Evolutionary conservation across 2,329 filamentous ascomycete species (phyloP), one percentile per base, ranked within the genome.

Genomic region (Penicillium capsulatum): DNA sequence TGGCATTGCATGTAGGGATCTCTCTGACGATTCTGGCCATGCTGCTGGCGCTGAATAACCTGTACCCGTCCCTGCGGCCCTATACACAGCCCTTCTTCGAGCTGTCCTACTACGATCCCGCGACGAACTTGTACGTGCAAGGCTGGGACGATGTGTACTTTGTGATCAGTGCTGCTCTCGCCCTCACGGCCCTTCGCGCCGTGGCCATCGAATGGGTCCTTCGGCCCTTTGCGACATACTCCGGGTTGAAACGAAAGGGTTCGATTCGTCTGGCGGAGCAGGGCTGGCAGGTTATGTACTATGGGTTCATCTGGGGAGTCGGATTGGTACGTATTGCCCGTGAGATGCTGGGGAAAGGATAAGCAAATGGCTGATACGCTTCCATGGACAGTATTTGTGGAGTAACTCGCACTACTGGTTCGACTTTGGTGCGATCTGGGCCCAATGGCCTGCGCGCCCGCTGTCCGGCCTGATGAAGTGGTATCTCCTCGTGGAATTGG

Each of bases 261-360:
- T 71, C 84, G 44, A 79, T 86, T 34, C 79, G 92, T 42, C 94
- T 97, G 68, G 88, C 88, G 47, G 92, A 98, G 70, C 92, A 98
- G 69, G 87, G 83, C 32, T 97, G 91, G 87, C 74, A 95, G 60
- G 70, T 94, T 40, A 66, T 92, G 31, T 97, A 96, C 69, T 91
- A 91, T 65, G 70, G 71, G 31, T 71, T 83, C 39, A 91, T 90
- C 61, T 97, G 88, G 85, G 75, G 80, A 9, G 70, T 91, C 45
- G 92, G 92, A 53, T 76, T 94, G 74, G 86, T 94, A 74, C 55
- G 82, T 64, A 30, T 33, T 30, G 6, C 6, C 30, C 30, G 11
- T 15, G 6, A 17, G 11, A 3, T 9, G 29, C 9, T 7, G 29
- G 29, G 15, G 15, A 26, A 13, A 31, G 15, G n/a, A 20, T 29